Evolutionary conservation across 2,329 filamentous ascomycete species (phyloP).

Genomic region (Chaetomium olivaceum): DNA sequence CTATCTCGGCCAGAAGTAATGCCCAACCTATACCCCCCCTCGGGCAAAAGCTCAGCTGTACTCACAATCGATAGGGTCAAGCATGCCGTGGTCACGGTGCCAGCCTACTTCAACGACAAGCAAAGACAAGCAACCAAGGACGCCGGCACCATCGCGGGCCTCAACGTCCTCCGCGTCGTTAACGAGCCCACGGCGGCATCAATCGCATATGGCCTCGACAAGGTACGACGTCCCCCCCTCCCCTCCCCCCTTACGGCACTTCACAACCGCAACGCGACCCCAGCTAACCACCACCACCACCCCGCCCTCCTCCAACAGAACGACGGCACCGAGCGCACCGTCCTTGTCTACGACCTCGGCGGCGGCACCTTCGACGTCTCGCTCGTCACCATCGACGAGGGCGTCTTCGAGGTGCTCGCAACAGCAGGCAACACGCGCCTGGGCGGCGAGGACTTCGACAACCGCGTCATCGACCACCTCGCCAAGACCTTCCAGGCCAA

Average conservation of each 20-base stretch:
- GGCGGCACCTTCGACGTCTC: slow-evolving; percentile 95
- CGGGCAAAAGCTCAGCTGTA: background rate
- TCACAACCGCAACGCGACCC: background rate
- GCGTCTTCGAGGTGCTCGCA: slow-evolving; percentile 89
- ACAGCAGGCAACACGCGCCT: slow-evolving; percentile 96
- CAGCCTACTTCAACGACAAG: slow-evolving; percentile 98
- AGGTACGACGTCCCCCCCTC: slow-evolving; percentile 37
- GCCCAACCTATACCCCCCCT: background rate
- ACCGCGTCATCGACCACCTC: slow-evolving; percentile 93
- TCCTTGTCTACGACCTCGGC: slow-evolving; percentile 91
- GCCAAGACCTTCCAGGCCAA: slow-evolving; percentile 97
- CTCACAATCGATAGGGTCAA: slow-evolving; percentile 51
- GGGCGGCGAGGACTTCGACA: slow-evolving; percentile 98
- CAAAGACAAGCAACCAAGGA: slow-evolving; percentile 97
- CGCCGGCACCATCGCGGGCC: slow-evolving; percentile 84
- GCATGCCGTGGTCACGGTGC: slow-evolving; percentile 89
- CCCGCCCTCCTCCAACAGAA: slow-evolving; percentile 43
- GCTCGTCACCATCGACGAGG: slow-evolving; percentile 84
- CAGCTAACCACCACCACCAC: background rate
- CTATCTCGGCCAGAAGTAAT: slow-evolving; percentile 70
- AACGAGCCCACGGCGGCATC: slow-evolving; percentile 96
- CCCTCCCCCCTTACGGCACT: background rate
- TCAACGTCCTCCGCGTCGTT: slow-evolving; percentile 92
- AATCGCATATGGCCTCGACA: slow-evolving; percentile 90
- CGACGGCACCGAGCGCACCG: slow-evolving; percentile 71